Base-by-base conservation (phyloP, 108 stramenopile species). In the Mayamaea pseudoterrestris region DNA sequence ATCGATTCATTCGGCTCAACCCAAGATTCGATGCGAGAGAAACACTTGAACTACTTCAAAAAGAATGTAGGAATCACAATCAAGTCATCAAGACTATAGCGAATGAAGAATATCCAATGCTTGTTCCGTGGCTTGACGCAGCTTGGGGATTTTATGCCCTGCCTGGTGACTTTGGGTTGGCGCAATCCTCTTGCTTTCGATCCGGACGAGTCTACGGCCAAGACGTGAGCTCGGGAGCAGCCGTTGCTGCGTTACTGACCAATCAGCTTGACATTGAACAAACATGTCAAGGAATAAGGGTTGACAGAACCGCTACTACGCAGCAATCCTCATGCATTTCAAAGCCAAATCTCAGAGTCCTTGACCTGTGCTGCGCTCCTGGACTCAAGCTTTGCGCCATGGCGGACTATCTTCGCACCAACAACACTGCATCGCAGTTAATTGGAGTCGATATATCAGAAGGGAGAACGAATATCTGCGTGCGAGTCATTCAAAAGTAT, bases 291-390 rank as follows among this genome's bases (percentile, higher is more conserved):
- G 11, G 12, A 12, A 34, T 11, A 8, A 34, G 32, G 8, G 8
- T 8, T n/a, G n/a, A n/a, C n/a, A n/a, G n/a, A n/a, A n/a, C n/a
- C n/a, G 16, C 3, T 17, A 3, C 3, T 2, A 5, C 7, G 3
- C 52, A 45, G 3, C 37, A 8, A 39, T 39, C 8, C 8, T 18
- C 37, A 14, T 11, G 32, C 8, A 11, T 5, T 12, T 30, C 12
- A 41, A 1, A 21, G 39, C 8, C 21, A 39, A 53, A 31, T 39
- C 17, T 86, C 9, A 65, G 83, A 11, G 68, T 92, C 3, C 57
- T 95, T 30, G 94, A 95, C 66, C 52, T 95, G 28, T 95, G 94
- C 47, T 91, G 86, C 48, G 75, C 74, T 40, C 94, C 94, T 6
- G 89, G 94, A 14, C 55, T 81, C 9, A 95, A 95, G 54, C 55